Evolutionary conservation across 1,284 basidiomycete species (phyloP).

Genomic region (Binderoboletus segoi): DNA sequence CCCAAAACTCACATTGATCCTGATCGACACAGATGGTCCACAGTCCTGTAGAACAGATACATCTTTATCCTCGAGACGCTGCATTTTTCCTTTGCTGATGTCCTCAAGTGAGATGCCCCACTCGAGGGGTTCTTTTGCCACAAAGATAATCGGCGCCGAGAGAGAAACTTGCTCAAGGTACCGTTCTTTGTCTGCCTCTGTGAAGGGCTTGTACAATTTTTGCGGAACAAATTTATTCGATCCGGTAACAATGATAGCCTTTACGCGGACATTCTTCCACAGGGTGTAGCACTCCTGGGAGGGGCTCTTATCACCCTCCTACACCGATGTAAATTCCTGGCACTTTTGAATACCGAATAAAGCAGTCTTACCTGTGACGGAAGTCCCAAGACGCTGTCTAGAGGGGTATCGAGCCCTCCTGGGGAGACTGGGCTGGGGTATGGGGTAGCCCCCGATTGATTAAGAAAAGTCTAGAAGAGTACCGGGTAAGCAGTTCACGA

Average conservation of each 20-base stretch:
- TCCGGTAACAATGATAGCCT: slow-evolving; percentile 25
- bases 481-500: background rate
- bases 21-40: slow-evolving; percentile 71
- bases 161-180: slow-evolving; percentile 67
- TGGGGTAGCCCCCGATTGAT: background rate
- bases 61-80: slow-evolving; percentile 48
- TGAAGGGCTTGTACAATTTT: slow-evolving; percentile 66
- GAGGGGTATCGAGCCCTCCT: background rate
- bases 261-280: slow-evolving; percentile 15
- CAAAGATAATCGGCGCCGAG: slow-evolving; percentile 62
- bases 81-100: slow-evolving; percentile 44
- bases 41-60: slow-evolving; percentile 61
- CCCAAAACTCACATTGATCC: slow-evolving; percentile 53
- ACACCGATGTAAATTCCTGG: background rate
- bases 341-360: background rate
- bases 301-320: slow-evolving; percentile 1
- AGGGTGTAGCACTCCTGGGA: slow-evolving; percentile 18
- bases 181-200: slow-evolving; percentile 65
- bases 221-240: slow-evolving; percentile 58
- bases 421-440: background rate
- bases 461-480: background rate
- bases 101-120: slow-evolving; percentile 60
- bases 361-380: slow-evolving; percentile 7
- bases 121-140: slow-evolving; percentile 49
- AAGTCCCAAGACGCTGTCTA: background rate